These are phyloP conservation scores for Camellia japonica DNA, from an alignment of 148 eudicot species.

Conservation along the genomic window DNA sequence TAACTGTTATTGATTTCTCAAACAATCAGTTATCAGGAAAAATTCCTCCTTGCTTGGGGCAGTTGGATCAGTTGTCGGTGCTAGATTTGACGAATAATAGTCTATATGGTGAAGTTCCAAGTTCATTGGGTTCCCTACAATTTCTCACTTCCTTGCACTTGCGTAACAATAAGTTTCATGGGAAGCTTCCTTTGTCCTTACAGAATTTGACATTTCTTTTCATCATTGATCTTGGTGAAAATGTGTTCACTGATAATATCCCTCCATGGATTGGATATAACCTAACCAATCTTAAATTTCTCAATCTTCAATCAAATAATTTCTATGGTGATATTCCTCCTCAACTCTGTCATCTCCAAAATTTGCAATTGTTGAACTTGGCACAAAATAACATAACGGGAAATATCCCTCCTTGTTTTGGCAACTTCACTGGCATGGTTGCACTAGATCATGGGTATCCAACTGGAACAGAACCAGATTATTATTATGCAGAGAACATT, in stretches of 20 bases:
- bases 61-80: accelerated
- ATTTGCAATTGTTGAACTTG: constrained; percentile 6
- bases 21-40: constrained; percentile 6
- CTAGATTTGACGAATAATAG: not conserved
- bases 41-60: not conserved
- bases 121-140: not conserved
- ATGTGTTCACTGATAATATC: not conserved
- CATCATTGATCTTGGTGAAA: constrained; percentile 2
- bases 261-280: constrained; percentile 15
- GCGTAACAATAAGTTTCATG: constrained; percentile 9
- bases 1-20: not conserved
- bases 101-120: not conserved
- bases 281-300: not conserved
- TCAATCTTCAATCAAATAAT: constrained; percentile 14
- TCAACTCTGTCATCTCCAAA: constrained; percentile 4
- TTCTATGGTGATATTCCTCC: constrained; percentile 5
- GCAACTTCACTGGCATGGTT: constrained; percentile 8
- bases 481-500: constrained; percentile 1
- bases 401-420: constrained; percentile 6
- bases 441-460: not conserved
- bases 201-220: not conserved
- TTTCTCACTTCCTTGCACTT: not conserved
- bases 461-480: no score
- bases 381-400: constrained; percentile 10
- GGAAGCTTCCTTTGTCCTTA: constrained; percentile 5